phyloP scores from a whole-genome alignment of 208 protist genomes.

The Leishmania amazonensis region DNA sequence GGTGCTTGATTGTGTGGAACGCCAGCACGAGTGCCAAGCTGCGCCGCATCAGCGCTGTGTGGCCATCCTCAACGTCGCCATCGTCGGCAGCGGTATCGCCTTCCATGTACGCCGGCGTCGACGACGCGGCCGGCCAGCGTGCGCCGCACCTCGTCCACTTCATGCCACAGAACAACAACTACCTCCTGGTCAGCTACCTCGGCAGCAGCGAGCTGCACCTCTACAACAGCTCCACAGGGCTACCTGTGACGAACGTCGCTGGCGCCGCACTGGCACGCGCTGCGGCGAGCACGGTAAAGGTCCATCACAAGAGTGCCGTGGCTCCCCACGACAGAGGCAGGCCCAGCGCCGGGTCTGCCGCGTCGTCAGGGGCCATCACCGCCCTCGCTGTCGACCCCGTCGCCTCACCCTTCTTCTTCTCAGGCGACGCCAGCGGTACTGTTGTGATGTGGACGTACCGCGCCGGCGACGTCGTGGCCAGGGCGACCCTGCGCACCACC shows the following conservation, averaged over 20 bases:
- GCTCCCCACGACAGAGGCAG: background rate
- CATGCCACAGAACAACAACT: constrained; percentile 81
- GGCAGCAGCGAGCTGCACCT: constrained; percentile 43
- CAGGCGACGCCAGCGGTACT: constrained; percentile 44
- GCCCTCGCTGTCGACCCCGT: constrained; percentile 41
- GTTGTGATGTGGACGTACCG: constrained; percentile 61
- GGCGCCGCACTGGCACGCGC: constrained; percentile 8
- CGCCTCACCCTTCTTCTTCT: constrained; percentile 62
- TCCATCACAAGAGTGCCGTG: background rate
- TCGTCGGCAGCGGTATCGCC: background rate
- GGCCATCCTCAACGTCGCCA: constrained; percentile 12
- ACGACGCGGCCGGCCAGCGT: background rate
- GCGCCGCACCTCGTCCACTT: constrained; percentile 48
- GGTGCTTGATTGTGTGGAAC: constrained; percentile 64
- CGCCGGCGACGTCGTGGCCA: constrained; percentile 28
- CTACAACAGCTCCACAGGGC: constrained; percentile 73
- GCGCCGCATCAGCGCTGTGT: constrained; percentile 45
- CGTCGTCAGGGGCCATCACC: constrained; percentile 24
- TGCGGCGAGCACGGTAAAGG: constrained; percentile 3
- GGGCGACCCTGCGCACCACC: constrained; percentile 21
- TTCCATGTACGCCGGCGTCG: background rate
- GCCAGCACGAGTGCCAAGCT: constrained; percentile 42
- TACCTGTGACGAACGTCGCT: constrained; percentile 44
- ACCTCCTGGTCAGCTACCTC: constrained; percentile 57
- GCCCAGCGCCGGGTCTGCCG: background rate